Conservation (phyloP, 306 rosid genomes). For the Fragaria nilgerrensis region DNA sequence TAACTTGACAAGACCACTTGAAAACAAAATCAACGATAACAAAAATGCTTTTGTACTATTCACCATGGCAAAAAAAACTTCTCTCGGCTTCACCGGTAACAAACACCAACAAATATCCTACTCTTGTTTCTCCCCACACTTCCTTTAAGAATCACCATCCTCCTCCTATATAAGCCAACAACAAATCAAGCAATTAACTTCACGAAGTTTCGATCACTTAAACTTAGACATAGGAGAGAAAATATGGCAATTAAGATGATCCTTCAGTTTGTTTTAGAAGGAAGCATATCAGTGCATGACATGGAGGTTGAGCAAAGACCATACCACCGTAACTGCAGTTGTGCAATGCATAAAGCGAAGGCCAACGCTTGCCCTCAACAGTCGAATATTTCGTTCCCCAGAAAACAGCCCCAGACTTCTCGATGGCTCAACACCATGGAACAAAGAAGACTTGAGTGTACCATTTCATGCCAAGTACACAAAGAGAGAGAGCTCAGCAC, state of each 20-base stretch:
- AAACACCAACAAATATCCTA: constrained; percentile 4
- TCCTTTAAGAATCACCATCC: neutral
- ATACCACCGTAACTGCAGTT: constrained; percentile 77
- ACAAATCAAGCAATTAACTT: neutral
- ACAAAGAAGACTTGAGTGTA: constrained; percentile 4
- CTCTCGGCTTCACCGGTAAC: constrained; percentile 5
- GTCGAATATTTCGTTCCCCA: constrained; percentile 36
- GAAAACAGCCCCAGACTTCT: constrained; percentile 26
- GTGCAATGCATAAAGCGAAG: constrained; percentile 55
- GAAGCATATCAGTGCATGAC: constrained; percentile 43
- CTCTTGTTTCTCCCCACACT: constrained; percentile 16
- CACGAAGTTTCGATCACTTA: neutral
- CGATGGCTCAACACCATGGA: neutral
- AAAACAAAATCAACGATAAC: constrained; percentile 11
- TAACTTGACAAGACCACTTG: constrained; percentile 10
- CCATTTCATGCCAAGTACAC: neutral
- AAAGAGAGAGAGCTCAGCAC: neutral
- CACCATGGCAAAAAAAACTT: neutral
- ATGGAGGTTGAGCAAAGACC: constrained; percentile 56
- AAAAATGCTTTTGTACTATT: neutral
- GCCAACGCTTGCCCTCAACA: constrained; percentile 24
- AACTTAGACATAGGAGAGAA: neutral
- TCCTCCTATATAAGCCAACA: neutral
- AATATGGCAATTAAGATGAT: constrained; percentile 43
- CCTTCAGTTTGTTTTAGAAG: constrained; percentile 44